phyloP scores from a whole-genome alignment of 2,329 filamentous ascomycete genomes.

The Apiospora koreana region DNA sequence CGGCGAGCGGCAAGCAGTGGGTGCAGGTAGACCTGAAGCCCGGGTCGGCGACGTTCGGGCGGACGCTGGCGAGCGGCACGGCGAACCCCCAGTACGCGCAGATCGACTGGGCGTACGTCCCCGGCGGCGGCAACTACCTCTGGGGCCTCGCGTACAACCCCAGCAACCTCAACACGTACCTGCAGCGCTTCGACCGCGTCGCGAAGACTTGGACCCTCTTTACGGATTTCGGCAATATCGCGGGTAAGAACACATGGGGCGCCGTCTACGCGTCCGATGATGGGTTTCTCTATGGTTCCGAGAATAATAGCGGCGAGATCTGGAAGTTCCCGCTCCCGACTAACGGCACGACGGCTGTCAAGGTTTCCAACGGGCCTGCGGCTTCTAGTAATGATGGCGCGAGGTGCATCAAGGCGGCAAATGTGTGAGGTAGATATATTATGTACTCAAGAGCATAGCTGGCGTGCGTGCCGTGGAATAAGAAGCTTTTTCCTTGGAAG shows the following conservation, averaged over 20 bases:
- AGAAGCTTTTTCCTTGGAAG: too few relatives aligned
- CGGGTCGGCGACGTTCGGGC: slow-evolving; percentile 19
- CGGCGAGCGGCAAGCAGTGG: slow-evolving; percentile 17
- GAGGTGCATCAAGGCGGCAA: slow-evolving; percentile 11
- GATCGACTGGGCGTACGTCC: slow-evolving; percentile 24
- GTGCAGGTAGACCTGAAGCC: slow-evolving; percentile 23
- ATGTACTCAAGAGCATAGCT: too few relatives aligned
- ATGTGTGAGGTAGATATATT: neutral
- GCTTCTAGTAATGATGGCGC: slow-evolving; percentile 17
- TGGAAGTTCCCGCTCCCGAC: slow-evolving; percentile 21
- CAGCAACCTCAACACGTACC: slow-evolving; percentile 4
- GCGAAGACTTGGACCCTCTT: slow-evolving; percentile 14
- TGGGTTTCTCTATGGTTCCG: slow-evolving; percentile 21
- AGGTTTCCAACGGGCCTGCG: slow-evolving; percentile 11
- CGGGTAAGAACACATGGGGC: slow-evolving; percentile 15
- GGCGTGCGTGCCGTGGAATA: too few relatives aligned
- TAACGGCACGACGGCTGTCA: slow-evolving; percentile 3
- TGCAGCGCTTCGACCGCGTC: slow-evolving; percentile 19
- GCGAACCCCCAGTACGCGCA: slow-evolving; percentile 6
- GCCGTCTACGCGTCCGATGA: slow-evolving; percentile 22
- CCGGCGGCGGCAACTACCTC: slow-evolving; percentile 18
- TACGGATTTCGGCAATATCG: slow-evolving; percentile 17
- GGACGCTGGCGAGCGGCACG: slow-evolving; percentile 11
- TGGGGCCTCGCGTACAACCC: slow-evolving; percentile 19
- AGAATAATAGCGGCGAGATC: slow-evolving; percentile 24